Conservation (phyloP, 2,329 filamentous ascomycete genomes). For the Pseudocercospora macadamiae region DNA sequence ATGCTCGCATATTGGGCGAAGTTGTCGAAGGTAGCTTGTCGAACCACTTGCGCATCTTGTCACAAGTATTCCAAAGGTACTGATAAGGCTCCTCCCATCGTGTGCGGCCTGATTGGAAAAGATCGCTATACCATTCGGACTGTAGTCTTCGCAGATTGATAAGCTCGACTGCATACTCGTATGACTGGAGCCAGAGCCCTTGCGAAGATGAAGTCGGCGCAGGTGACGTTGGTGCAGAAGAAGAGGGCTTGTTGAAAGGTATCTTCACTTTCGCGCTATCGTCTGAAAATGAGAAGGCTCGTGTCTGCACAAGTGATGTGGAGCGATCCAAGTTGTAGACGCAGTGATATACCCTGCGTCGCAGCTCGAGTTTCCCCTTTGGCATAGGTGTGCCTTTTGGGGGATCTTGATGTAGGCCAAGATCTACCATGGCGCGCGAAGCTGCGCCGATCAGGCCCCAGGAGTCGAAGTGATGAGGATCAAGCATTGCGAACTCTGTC, state of each 20-base stretch:
- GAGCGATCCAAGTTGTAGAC: constrained; percentile 88
- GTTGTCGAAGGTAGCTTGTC: constrained; percentile 71
- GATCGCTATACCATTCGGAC: constrained; percentile 84
- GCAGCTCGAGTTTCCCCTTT: constrained; percentile 71
- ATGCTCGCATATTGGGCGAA: constrained; percentile 66
- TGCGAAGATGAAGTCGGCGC: constrained; percentile 29
- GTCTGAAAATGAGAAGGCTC: constrained; percentile 92
- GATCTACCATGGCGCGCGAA: constrained; percentile 81
- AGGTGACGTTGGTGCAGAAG: constrained; percentile 29
- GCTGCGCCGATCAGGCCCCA: constrained; percentile 95
- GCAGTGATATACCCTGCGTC: constrained; percentile 85
- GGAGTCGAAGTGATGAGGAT: constrained; percentile 87
- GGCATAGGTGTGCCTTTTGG: constrained; percentile 69
- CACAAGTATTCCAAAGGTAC: constrained; percentile 76
- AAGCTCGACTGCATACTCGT: constrained; percentile 73
- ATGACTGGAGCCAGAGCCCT: constrained; percentile 54
- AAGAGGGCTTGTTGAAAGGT: constrained; percentile 54
- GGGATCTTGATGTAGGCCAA: constrained; percentile 92
- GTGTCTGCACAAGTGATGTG: constrained; percentile 83
- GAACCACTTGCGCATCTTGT: constrained; percentile 79
- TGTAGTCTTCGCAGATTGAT: constrained; percentile 84
- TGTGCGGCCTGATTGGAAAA: constrained; percentile 76
- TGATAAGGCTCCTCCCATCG: constrained; percentile 69
- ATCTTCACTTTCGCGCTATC: constrained; percentile 82
- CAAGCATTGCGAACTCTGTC: constrained; percentile 85